Base-by-base conservation (phyloP, 2,329 filamentous ascomycete genomes). In the Clarireedia sp. region DNA sequence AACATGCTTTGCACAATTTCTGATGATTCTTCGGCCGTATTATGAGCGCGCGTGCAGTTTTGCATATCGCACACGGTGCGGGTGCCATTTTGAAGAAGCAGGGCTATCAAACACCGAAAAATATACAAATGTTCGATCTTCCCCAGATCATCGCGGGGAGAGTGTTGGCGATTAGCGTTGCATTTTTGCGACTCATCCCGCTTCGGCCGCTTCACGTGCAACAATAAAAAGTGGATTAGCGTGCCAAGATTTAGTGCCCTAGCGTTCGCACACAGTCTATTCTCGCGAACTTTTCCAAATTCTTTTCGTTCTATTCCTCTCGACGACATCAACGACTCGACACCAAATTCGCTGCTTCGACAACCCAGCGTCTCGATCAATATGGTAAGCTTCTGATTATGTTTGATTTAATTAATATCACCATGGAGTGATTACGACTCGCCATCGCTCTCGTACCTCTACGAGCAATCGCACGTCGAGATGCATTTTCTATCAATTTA, bases 11-110 rank as follows among this genome's bases (percentile, higher is more conserved):
- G 79, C 94, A 99, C 47, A 99, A 80, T 66, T 96, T 96, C 64
- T 95, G 85, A 65, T 95, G 84, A 67, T 97, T 96, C 71, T 97
- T 97, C 1, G 94, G 92, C 26, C 94, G 83, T 59, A 96, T 89
- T 56, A 99, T 94, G 19, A 96, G 80, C 5, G 94, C 92, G 57
- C 91, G 82, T 59, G 86, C 79, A 21, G 77, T 79, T 60, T 86
- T 79, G 74, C 94, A 99, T 61, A 85, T 76, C 51, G 83, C 82
- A 70, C 94, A 99, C 21, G 79, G 74, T 19, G 81, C 78, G 21
- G 90, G 89, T 7, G 90, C 78, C 92, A 96, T 64, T 43, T 57
- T 58, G 23, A 1, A n/a, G 41, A 10, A 37, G 7, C 51, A 21
- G 45, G 4, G 21, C n/a, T 37, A 29, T 16, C 16, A 40, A 37